A percentile compares a stretch with the other conserved stretches of the same genome.
Evolutionary conservation across 2,329 filamentous ascomycete genomes (phyloP).

Genomic region (Verticillium albo-atrum): DNA sequence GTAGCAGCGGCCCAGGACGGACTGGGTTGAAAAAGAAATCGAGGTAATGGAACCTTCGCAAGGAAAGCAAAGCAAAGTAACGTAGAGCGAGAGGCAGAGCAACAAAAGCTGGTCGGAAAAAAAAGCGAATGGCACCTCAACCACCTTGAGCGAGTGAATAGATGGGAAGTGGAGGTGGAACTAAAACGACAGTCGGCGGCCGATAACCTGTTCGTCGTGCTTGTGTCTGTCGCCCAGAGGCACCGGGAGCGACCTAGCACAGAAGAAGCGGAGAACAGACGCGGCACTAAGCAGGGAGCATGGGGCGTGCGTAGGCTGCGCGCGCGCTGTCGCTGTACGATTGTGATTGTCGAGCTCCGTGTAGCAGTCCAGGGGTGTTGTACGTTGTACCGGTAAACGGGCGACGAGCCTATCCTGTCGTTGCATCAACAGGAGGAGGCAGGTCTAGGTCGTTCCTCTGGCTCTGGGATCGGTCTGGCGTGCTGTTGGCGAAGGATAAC

Average conservation of each 20-base stretch:
- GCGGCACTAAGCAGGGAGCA: neutral
- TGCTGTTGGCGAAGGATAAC: neutral
- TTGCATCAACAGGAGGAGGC: neutral
- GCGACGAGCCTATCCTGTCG: neutral
- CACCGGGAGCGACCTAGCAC: conserved; percentile 1
- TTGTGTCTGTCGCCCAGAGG: neutral
- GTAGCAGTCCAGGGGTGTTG: neutral
- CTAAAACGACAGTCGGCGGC: neutral
- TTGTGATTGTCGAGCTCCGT: neutral
- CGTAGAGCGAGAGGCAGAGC: neutral
- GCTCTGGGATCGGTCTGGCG: neutral
- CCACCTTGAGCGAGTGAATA: neutral
- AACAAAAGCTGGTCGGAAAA: neutral
- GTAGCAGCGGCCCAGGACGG: neutral
- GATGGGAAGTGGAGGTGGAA: neutral
- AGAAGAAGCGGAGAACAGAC: neutral
- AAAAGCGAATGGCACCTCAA: neutral
- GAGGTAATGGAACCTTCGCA: conserved; percentile 2
- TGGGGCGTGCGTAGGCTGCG: neutral
- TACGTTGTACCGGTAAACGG: neutral
- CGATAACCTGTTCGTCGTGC: neutral
- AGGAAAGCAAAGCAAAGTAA: conserved; percentile 1
- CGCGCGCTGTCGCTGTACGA: neutral
- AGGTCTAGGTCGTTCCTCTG: neutral
- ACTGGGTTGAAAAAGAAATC: conserved; percentile 1